These are phyloP conservation scores for Thelonectria olida DNA, from an alignment of 2,329 filamentous ascomycete species.

Conservation along the genomic window DNA sequence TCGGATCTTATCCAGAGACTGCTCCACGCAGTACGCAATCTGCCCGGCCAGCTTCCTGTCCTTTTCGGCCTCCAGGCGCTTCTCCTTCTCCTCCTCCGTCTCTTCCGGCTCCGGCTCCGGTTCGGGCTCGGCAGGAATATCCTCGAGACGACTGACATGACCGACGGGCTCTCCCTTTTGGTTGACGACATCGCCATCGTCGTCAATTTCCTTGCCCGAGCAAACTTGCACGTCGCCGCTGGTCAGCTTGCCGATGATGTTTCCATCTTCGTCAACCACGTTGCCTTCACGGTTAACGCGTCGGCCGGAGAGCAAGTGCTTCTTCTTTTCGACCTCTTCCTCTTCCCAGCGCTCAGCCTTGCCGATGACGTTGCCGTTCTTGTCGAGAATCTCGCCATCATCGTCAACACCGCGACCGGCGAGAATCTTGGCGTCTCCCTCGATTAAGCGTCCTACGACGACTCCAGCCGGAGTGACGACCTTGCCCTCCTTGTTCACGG, in stretches of 20 bases:
- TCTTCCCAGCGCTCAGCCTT: slow-evolving; percentile 70
- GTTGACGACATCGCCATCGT: slow-evolving; percentile 77
- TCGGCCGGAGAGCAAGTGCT: slow-evolving; percentile 62
- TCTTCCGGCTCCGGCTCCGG: slow-evolving; percentile 56
- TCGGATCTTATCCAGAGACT: slow-evolving; percentile 84
- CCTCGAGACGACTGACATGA: slow-evolving; percentile 72
- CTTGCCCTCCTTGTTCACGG: slow-evolving; percentile 74
- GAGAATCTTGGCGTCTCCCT: slow-evolving; percentile 77
- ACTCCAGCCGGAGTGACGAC: slow-evolving; percentile 73
- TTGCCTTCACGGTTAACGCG: slow-evolving; percentile 68
- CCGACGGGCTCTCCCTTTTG: slow-evolving; percentile 73
- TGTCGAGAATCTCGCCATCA: slow-evolving; percentile 84
- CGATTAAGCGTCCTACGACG: slow-evolving; percentile 75
- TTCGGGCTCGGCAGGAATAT: slow-evolving; percentile 58
- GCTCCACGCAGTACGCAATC: slow-evolving; percentile 76
- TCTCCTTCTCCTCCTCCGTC: slow-evolving; percentile 54
- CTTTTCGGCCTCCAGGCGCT: slow-evolving; percentile 65
- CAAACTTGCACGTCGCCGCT: slow-evolving; percentile 73
- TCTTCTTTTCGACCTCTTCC: slow-evolving; percentile 60
- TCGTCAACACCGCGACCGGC: slow-evolving; percentile 80
- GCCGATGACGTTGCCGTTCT: slow-evolving; percentile 70
- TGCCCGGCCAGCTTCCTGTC: slow-evolving; percentile 81
- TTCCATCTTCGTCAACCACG: slow-evolving; percentile 66
- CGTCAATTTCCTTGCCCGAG: slow-evolving; percentile 74
- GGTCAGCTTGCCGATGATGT: slow-evolving; percentile 72